Evolutionary conservation across 1,139 yeast species (phyloP), one percentile per base, ranked within the genome.

Genomic region (Blastobotrys buckinghamii): DNA sequence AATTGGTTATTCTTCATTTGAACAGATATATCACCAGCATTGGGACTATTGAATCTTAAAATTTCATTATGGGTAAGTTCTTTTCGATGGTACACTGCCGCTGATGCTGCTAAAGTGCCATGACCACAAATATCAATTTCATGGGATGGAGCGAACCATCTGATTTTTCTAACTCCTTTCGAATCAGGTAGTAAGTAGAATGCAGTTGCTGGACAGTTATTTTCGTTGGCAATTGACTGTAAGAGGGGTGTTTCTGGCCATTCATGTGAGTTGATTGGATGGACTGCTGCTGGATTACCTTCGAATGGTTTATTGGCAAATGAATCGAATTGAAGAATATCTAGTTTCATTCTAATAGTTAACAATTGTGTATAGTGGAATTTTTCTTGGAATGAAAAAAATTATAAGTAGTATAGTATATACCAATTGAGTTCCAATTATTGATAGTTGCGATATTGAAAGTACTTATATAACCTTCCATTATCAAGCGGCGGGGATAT

Each of bases 211-310:
- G 38, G 29, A 9, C 36, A 38, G 22, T 44, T 44, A 42, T 44
- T 44, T 30, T 44, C 47, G 3, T 24, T 30, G 17, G 47, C 47
- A 27, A 44, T 44, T 13, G 16, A 15, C 20, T 37, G 36, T 17
- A 39, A 24, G 6, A 40, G 10, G 10, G 33, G n/a, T 12, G 40
- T 35, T 20, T 29, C 34, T 6, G 38, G 39, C 40, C 44, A 35
- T 15, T 39, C 39, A 16, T 6, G 10, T 8, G 22, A 20, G 4
- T 33, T 36, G 13, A 45, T 17, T 19, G 43, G 48, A 32, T 40
- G 44, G 2, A 45, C 44, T 15, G 44, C 48, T 6, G 44, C 41
- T n/a, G 48, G 48, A 32, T 45, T 45, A 30, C 48, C 48, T 2
- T 19, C 22, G 26, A 33, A 45, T 29, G 27, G 44, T 16, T 34